Base-by-base conservation (phyloP, 2,329 filamentous ascomycete genomes). In the Trichoderma afroharzianum region DNA sequence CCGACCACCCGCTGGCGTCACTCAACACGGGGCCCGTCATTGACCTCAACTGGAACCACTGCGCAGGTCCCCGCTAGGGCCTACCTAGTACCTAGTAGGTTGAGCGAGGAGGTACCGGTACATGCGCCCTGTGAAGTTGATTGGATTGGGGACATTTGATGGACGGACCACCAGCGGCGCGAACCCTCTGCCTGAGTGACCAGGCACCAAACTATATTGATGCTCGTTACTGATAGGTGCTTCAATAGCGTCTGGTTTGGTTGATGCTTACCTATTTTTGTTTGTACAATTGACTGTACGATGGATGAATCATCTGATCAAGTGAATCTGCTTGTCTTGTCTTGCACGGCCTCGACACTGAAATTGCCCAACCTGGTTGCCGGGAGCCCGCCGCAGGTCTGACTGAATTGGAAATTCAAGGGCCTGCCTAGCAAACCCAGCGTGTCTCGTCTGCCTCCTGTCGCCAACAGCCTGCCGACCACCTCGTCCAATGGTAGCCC, bases 401-500 rank as follows among this genome's bases (percentile, higher is more conserved):
- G 50, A 11, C 24, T 15, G 36, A 47, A 50, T 6, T 69, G 67
- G 57, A 69, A 62, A 69, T 69, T 62, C 67, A 69, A 69, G 67
- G 66, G 67, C 67, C 57, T 69, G 67, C 67, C 58, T 39, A 50
- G 67, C 67, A 69, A 69, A 69, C 57, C 67, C 57, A 36, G 57
- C 67, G 47, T 53, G 67, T 69, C 57, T 69, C 67, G 67, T 50
- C 67, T 69, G 66, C 32, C 67, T 69, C 57, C 67, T 69, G 67
- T 69, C 39, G 67, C 66, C 18, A 69, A 69, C 36, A 43, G 53
- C 64, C 39, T 43, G 43, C 53, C 26, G 11, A 4, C n/a, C 47
- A 24, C 39, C 39, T 32, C 12, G 57, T 62, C 67, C 67, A 69
- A 69, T 69, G 57, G 50, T 30, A 36, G 67, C 30, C 30, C 15